A percentile compares a stretch with the other conserved stretches of the same genome.
Conservation (phyloP, 257 asterid species). For the Solanum sparsipilum region DNA sequence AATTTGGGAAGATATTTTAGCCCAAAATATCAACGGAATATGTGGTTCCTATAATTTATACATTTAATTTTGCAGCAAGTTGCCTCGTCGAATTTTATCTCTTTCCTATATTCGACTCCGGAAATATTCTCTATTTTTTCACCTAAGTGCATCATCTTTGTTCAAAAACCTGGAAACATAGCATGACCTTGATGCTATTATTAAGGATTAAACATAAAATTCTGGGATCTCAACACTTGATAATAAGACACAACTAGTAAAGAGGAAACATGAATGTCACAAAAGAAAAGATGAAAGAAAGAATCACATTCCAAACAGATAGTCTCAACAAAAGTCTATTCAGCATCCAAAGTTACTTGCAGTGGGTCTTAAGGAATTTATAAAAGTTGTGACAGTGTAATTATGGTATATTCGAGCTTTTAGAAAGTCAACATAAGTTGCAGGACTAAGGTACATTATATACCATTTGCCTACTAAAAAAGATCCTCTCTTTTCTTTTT, state of each 20-base stretch:
- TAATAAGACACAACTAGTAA: neutral
- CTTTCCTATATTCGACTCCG: neutral
- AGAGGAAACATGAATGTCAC: neutral
- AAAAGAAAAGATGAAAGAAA: conserved; percentile 3
- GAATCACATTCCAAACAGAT: conserved; percentile 4
- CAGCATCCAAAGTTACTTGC: conserved; percentile 4
- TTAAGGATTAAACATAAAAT: neutral
- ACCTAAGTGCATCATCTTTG: neutral
- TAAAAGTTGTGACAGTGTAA: conserved; percentile 14
- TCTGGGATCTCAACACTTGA: neutral
- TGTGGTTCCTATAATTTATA: too few relatives aligned
- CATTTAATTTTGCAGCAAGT: neutral
- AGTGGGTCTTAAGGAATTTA: conserved; percentile 28
- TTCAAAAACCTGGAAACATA: neutral
- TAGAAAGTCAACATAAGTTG: conserved; percentile 36
- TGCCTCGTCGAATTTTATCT: neutral
- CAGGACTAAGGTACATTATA: conserved; percentile 47
- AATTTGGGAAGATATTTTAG: neutral
- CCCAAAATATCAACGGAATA: neutral
- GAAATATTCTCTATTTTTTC: neutral
- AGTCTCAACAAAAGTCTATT: conserved; percentile 21
- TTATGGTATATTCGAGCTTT: conserved; percentile 57
- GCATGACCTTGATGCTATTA: neutral
- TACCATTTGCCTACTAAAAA: conserved; percentile 44
- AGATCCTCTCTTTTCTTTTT: conserved; percentile 14